phyloP scores from a whole-genome alignment of 208 protist species.

The Trypanosomatidae sp. region DNA sequence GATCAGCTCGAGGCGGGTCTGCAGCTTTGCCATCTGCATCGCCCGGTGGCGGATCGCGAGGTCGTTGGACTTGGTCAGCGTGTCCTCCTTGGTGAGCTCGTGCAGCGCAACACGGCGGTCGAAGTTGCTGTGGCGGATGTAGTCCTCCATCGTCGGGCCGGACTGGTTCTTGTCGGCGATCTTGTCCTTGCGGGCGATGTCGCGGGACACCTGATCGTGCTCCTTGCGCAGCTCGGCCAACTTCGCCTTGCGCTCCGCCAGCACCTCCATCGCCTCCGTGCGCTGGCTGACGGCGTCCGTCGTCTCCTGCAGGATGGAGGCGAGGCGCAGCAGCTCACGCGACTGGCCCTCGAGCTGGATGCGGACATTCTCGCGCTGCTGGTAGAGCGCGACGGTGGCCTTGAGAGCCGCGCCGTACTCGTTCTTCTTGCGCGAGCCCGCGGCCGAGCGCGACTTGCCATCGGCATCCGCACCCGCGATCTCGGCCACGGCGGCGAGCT shows the following conservation, averaged over 20 bases:
- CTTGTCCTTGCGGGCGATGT: constrained; percentile 44
- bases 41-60: constrained; percentile 60
- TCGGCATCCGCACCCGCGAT: constrained; percentile 33
- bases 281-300: constrained; percentile 47
- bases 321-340: constrained; percentile 44
- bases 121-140: constrained; percentile 52
- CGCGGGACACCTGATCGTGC: constrained; percentile 28
- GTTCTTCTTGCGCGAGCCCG: constrained; percentile 32
- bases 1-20: constrained; percentile 78
- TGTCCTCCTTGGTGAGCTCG: constrained; percentile 52
- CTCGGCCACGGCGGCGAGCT: constrained; percentile 29
- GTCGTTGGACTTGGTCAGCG: constrained; percentile 56
- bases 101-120: constrained; percentile 60
- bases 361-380: constrained; percentile 41
- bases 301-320: constrained; percentile 46
- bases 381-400: constrained; percentile 29
- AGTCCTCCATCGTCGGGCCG: constrained; percentile 44
- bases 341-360: constrained; percentile 43
- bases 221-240: constrained; percentile 45
- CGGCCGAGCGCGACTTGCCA: constrained; percentile 20
- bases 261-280: constrained; percentile 45
- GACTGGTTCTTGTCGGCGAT: constrained; percentile 44
- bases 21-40: constrained; percentile 64
- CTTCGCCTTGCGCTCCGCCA: constrained; percentile 57
- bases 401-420: constrained; percentile 29